Base-by-base conservation (phyloP, 2,329 filamentous ascomycete genomes). In the Apiospora marii region DNA sequence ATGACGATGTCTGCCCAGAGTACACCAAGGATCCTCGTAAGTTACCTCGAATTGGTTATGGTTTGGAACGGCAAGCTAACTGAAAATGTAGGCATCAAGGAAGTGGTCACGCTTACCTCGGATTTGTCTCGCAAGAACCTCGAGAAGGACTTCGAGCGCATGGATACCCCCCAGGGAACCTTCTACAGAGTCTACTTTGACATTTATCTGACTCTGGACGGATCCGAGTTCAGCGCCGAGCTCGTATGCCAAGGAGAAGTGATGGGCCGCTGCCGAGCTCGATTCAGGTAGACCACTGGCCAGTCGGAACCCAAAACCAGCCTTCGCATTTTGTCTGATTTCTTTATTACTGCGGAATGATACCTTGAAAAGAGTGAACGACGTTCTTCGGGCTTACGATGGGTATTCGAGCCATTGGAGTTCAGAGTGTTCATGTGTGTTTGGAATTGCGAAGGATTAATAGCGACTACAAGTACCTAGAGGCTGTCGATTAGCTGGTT, bases 21-120 rank as follows among this genome's bases (percentile, higher is more conserved):
- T 99, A 99, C 83, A 98, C 96, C 77, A 99, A 98, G 83, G 96
- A 99, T 90, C 96, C 96, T 78, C 94, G 96, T 98, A 92, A 92
- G 95, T 93, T 75, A 61, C 46, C 34, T 64, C 41, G 13, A 10
- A 16, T n/a, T 22, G 19, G 19, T 3, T 10, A n/a, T n/a, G 10
- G 34, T 12, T 70, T 72, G 76, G 82, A 82, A 81, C 80, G 76
- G 68, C 78, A 53, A 53, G 77, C 72, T 74, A 70, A 64, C 22
- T 6, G 69, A 22, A 72, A 51, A 49, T 74, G 75, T 77, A 98
- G 96, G 95, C 77, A 98, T 98, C 90, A 98, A 98, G 89, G 96
- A 98, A 84, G 95, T 98, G 72, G 96, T 98, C 76, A 99, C 96
- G 1, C 91, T 99, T 69, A 98, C 96, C 1, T 98, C 96, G 1